phyloP scores from a whole-genome alignment of 306 rosid species.

The Trichosanthes truncata region DNA sequence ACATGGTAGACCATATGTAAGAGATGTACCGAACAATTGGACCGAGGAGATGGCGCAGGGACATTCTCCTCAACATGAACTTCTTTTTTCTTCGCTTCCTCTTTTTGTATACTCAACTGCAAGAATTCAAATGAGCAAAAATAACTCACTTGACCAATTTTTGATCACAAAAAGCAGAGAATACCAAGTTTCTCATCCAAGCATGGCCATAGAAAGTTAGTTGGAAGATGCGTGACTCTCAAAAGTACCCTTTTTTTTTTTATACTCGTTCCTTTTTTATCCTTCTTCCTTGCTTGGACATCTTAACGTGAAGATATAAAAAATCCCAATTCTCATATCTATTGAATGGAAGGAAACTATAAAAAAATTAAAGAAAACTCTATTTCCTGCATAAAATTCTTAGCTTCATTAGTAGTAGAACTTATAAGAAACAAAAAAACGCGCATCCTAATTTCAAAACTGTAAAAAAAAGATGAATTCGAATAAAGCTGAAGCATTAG shows the following conservation, averaged over 20 bases:
- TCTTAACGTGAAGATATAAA: neutral
- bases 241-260: neutral
- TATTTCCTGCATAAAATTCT: too few relatives aligned
- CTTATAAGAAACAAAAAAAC: neutral
- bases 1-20: neutral
- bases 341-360: neutral
- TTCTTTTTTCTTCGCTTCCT: conserved; percentile 94
- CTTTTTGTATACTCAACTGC: conserved; percentile 75
- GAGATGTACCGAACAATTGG: conserved; percentile 68
- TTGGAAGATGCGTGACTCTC: neutral
- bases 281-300: neutral
- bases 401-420: neutral
- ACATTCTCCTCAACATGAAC: conserved; percentile 83
- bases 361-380: neutral
- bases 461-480: neutral
- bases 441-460: neutral
- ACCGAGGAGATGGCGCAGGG: conserved; percentile 89
- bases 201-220: neutral
- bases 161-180: neutral
- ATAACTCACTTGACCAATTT: neutral
- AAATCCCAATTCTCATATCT: neutral
- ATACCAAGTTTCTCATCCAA: neutral
- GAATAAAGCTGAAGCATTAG: neutral
- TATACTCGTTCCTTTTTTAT: neutral
- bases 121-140: neutral